Evolutionary conservation across 2,329 filamentous ascomycete genomes (phyloP), one percentile per base, ranked within the genome.

Genomic region (Clarireedia sp.): DNA sequence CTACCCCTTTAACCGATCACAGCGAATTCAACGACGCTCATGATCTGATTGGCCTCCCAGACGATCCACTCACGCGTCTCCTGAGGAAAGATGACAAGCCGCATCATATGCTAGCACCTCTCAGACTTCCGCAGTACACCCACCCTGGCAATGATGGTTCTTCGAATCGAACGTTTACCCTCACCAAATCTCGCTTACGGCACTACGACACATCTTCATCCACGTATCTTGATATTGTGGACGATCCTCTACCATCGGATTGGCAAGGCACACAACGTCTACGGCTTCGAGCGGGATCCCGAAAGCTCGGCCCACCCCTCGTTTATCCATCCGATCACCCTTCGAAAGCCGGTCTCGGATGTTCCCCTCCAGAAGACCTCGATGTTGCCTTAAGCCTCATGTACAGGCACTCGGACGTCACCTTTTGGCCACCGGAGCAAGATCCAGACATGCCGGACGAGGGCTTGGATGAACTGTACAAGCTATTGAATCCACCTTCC

Each of bases 181-280:
- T 82, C 9, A 73, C 75, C 38, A 75, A 78, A 52, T 82, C 78
- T 10, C 76, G 77, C 44, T 68, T 82, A 45, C 74, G 78, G 23
- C 73, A 75, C 3, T 87, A 87, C 64, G 74, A 79, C 50, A 66
- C 73, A 12, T 71, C 74, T 2, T 76, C 75, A 58, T 73, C 72
- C 21, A 74, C 81, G 0, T 86, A 81, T 62, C 53, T 86, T 5
- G 83, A 87, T 60, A 66, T 87, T 0, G 76, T 85, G 5, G 74
- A 83, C 58, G 75, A 80, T 58, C 69, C 75, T 3, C 48, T 66
- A 2, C 72, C 69, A 55, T 72, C 67, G 33, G 61, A 67, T 19
- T 63, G 67, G 14, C 68, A 67, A 45, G 58, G 63, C 2, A 63
- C 66, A 3, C 70, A 69, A 50, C 58, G 71, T 17, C 68, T 81